Evolutionary conservation across 2,329 filamentous ascomycete genomes (phyloP).

Genomic region (Exophiala aquamarina): DNA sequence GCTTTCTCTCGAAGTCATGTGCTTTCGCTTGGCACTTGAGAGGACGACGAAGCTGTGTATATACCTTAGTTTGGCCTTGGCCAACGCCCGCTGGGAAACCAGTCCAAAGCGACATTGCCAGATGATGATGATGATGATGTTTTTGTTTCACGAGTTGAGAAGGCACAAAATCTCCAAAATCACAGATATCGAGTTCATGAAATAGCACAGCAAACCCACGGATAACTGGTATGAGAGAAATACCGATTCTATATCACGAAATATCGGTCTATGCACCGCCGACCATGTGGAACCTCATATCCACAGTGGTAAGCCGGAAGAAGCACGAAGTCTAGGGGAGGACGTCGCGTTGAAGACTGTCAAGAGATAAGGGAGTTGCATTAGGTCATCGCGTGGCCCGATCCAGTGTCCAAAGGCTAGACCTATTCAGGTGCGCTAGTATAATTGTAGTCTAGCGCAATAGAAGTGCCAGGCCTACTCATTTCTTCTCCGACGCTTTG

Average conservation of each 20-base stretch:
- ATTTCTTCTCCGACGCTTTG: slow-evolving; percentile 1
- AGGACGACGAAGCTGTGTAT: slow-evolving; percentile 6
- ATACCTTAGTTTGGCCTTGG: background rate
- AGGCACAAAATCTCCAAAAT: background rate
- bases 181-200: too few relatives aligned
- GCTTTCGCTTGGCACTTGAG: slow-evolving; percentile 22
- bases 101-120: slow-evolving; percentile 23
- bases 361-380: background rate
- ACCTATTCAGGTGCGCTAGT: too few relatives aligned
- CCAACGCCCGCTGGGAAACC: slow-evolving; percentile 16
- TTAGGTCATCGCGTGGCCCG: too few relatives aligned
- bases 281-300: slow-evolving; percentile 5
- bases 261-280: background rate
- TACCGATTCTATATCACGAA: too few relatives aligned
- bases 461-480: background rate
- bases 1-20: slow-evolving; percentile 25
- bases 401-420: background rate
- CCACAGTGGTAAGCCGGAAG: background rate
- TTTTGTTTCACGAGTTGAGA: background rate
- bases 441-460: too few relatives aligned
- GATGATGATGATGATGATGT: too few relatives aligned
- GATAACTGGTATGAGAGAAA: too few relatives aligned
- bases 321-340: background rate
- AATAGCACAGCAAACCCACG: too few relatives aligned
- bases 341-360: too few relatives aligned